Conservation (phyloP, 768 basidiomycete species). For the Lentinula boryana region DNA sequence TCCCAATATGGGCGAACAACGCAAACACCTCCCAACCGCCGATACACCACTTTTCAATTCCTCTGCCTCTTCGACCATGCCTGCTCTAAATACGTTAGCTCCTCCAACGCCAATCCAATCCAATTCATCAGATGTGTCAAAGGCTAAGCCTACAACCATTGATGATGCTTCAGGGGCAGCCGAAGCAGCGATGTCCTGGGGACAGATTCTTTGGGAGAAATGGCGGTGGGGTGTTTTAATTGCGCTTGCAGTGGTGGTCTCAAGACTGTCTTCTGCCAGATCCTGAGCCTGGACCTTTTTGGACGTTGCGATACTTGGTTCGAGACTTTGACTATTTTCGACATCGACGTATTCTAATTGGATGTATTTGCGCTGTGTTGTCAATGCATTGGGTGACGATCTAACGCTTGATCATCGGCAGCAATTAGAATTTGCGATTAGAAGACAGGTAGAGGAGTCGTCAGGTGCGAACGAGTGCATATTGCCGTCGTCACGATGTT, state of each 20-base stretch:
- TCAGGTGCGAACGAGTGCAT: too few relatives aligned
- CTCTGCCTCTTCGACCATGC: constrained; percentile 9
- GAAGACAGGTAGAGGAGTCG: too few relatives aligned
- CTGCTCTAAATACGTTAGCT: constrained; percentile 10
- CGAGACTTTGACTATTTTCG: too few relatives aligned
- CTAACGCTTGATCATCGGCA: too few relatives aligned
- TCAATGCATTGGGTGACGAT: too few relatives aligned
- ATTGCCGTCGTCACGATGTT: too few relatives aligned
- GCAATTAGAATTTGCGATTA: too few relatives aligned
- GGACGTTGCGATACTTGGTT: too few relatives aligned
- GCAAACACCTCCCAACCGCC: constrained; percentile 34
- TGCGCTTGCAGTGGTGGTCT: constrained; percentile 71
- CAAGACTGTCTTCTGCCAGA: constrained; percentile 57
- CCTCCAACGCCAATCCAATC: constrained; percentile 4
- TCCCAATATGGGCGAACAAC: constrained; percentile 91
- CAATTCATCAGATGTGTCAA: not conserved
- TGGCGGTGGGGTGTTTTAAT: constrained; percentile 82
- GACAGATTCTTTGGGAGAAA: constrained; percentile 71
- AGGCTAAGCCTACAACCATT: constrained; percentile 12
- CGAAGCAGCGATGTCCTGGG: constrained; percentile 58
- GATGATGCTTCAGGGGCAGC: constrained; percentile 24
- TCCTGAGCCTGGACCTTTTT: not conserved
- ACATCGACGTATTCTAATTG: too few relatives aligned
- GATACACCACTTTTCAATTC: constrained; percentile 11
- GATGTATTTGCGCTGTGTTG: too few relatives aligned